Conservation (phyloP, 1,284 basidiomycete genomes). For the Cryptococcus hybrid region DNA sequence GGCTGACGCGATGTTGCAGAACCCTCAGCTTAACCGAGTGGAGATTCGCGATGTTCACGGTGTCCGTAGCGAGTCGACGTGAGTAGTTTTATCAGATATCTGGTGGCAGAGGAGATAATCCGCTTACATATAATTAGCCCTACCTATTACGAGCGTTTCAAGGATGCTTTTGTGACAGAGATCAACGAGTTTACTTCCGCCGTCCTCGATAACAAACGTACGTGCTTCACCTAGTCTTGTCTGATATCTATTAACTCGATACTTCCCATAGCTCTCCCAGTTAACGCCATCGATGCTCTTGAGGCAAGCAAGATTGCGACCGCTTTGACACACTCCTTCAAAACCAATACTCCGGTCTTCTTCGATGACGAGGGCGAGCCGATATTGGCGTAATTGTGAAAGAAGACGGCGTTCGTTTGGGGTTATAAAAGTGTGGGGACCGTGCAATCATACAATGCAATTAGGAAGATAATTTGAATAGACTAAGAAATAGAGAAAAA, state of each 20-base stretch:
- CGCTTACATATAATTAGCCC: not conserved
- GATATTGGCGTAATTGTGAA: conserved; percentile 8
- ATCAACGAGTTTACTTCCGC: conserved; percentile 15
- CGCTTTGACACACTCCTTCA: conserved; percentile 26
- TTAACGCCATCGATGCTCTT: conserved; percentile 24
- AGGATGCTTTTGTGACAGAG: conserved; percentile 35
- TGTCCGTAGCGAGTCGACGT: conserved; percentile 25
- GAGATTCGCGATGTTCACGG: conserved; percentile 31
- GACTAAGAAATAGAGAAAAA: too few species aligned
- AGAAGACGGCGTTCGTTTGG: not conserved
- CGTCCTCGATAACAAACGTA: conserved; percentile 11
- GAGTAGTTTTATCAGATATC: conserved; percentile 1
- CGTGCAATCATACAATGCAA: not conserved
- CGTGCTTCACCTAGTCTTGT: conserved; percentile 8
- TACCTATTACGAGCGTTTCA: conserved; percentile 21
- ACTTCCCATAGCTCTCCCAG: conserved; percentile 15
- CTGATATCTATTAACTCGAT: not conserved
- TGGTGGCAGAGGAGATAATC: too few species aligned
- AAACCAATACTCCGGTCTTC: conserved; percentile 17
- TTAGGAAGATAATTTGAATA: too few species aligned
- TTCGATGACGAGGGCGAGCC: conserved; percentile 32
- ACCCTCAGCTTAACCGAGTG: conserved; percentile 25
- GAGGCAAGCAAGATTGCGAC: conserved; percentile 31
- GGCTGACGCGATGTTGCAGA: conserved; percentile 6
- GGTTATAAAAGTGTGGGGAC: not conserved